Percentiles rank a stretch among this genome's conserved stretches.
These are phyloP conservation scores for Diophrys appendiculata DNA, from an alignment of 73 alveolate species.

Conservation along the genomic window DNA sequence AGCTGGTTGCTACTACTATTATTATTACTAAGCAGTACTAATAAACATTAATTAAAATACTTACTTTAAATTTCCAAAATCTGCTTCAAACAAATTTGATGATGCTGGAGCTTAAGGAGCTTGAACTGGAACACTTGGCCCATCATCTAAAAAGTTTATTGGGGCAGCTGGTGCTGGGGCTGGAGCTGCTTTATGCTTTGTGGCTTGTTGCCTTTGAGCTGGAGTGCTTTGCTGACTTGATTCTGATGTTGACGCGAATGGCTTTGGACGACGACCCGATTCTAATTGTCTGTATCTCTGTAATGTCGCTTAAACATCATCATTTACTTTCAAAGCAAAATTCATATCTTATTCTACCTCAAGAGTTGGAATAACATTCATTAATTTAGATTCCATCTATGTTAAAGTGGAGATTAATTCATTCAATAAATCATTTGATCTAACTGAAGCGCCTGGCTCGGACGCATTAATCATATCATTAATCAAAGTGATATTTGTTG, in stretches of 20 bases:
- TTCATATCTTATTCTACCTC: slow-evolving; percentile 83
- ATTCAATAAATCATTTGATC: slow-evolving; percentile 43
- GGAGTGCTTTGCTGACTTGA: background rate
- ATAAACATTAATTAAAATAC: background rate
- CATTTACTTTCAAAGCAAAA: slow-evolving; percentile 70
- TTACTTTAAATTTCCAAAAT: background rate
- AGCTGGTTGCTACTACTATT: slow-evolving; percentile 9
- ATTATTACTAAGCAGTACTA: background rate
- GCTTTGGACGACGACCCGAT: slow-evolving; percentile 78
- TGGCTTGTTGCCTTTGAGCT: slow-evolving; percentile 2
- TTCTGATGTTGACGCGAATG: slow-evolving; percentile 38
- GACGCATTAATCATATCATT: slow-evolving; percentile 65
- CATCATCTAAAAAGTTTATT: background rate
- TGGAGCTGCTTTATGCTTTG: background rate
- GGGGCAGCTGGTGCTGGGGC: slow-evolving; percentile 13
- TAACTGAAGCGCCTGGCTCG: slow-evolving; percentile 41
- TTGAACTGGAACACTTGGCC: slow-evolving; percentile 3
- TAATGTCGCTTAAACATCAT: slow-evolving; percentile 77
- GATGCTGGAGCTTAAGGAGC: slow-evolving; percentile 6
- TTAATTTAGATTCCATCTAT: slow-evolving; percentile 55
- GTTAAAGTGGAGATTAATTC: slow-evolving; percentile 45
- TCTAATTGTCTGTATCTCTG: slow-evolving; percentile 71
- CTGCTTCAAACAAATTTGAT: background rate
- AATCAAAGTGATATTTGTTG: slow-evolving; percentile 45
- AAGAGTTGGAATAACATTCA: slow-evolving; percentile 42